These are phyloP conservation scores for Leptomonas seymouri DNA, from an alignment of 208 protist genomes.

Conservation along the genomic window DNA sequence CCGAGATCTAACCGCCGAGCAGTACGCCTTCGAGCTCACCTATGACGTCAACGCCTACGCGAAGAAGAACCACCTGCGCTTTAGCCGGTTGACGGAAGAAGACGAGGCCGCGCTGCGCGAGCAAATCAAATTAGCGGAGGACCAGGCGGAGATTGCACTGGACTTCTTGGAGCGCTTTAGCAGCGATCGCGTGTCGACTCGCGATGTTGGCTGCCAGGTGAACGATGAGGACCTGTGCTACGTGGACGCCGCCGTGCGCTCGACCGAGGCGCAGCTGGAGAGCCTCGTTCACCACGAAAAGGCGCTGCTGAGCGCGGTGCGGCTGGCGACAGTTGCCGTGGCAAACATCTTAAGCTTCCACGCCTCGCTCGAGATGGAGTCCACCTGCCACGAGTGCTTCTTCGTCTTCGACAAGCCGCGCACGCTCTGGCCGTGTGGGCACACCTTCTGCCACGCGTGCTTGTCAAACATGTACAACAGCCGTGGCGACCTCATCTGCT, in stretches of 20 bases:
- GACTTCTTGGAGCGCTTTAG: slow-evolving; percentile 72
- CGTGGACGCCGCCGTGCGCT: slow-evolving; percentile 59
- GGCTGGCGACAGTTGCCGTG: slow-evolving; percentile 63
- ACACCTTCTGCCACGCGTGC: slow-evolving; percentile 87
- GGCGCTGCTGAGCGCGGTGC: slow-evolving; percentile 57
- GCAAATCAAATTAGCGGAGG: background rate
- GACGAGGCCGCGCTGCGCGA: slow-evolving; percentile 6
- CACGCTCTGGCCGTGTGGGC: slow-evolving; percentile 89
- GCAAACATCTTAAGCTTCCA: slow-evolving; percentile 87
- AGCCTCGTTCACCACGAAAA: slow-evolving; percentile 75
- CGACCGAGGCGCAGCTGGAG: slow-evolving; percentile 66
- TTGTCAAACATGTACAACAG: slow-evolving; percentile 77
- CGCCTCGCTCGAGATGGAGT: slow-evolving; percentile 84
- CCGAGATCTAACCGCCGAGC: slow-evolving; percentile 41
- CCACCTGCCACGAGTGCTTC: slow-evolving; percentile 88
- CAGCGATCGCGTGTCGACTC: slow-evolving; percentile 28
- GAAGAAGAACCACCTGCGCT: slow-evolving; percentile 41
- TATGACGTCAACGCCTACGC: slow-evolving; percentile 70
- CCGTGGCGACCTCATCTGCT: slow-evolving; percentile 81
- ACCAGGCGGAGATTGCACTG: slow-evolving; percentile 28
- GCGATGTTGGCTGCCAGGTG: slow-evolving; percentile 68
- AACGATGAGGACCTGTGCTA: slow-evolving; percentile 76
- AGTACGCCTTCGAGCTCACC: slow-evolving; percentile 77
- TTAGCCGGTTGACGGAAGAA: slow-evolving; percentile 22
- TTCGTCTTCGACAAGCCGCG: slow-evolving; percentile 81